Conservation (phyloP, 1,284 basidiomycete genomes). For the Coniophora puteana region DNA sequence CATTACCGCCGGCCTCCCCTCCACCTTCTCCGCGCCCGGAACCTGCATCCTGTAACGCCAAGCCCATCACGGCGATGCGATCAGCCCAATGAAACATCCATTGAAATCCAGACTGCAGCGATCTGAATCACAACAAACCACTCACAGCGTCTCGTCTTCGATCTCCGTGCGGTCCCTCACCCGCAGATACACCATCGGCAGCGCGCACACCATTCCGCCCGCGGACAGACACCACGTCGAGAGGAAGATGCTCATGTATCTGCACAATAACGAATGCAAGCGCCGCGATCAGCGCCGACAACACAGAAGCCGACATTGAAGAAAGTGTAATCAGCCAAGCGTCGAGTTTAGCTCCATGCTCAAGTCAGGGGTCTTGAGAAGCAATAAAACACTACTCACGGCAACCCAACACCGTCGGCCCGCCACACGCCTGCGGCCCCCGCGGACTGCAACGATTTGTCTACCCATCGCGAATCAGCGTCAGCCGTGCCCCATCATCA, state of each 20-base stretch:
- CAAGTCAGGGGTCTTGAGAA: neutral
- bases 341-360: too few relatives aligned
- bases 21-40: conserved; percentile 4
- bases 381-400: conserved; percentile 17
- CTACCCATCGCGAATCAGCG: conserved; percentile 16
- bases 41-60: neutral
- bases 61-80: neutral
- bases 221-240: conserved; percentile 34
- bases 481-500: neutral
- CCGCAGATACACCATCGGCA: conserved; percentile 36
- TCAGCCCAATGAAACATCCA: neutral
- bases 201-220: conserved; percentile 30
- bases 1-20: too few relatives aligned
- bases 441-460: conserved; percentile 33
- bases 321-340: neutral
- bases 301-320: neutral
- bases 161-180: conserved; percentile 31
- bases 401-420: conserved; percentile 26
- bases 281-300: too few relatives aligned
- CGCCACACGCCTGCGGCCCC: conserved; percentile 35
- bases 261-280: conserved; percentile 14
- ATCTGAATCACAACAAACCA: conserved; percentile 4
- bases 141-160: conserved; percentile 27
- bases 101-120: neutral
- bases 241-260: conserved; percentile 35